Base-by-base conservation (phyloP, 1,139 yeast genomes). In the Geotrichum restrictum region DNA sequence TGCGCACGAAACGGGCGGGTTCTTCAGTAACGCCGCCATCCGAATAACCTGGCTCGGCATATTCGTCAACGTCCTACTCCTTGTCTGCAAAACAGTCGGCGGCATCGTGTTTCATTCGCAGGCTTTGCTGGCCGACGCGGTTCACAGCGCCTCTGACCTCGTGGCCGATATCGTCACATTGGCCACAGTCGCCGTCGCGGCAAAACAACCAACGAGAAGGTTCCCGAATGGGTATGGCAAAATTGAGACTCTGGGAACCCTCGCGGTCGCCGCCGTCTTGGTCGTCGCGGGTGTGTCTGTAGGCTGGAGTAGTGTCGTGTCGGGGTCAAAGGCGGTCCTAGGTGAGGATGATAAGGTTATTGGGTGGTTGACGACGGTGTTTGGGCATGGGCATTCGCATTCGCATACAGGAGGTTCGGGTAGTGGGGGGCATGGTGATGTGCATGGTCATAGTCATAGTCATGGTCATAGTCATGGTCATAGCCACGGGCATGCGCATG, bases 21-120 rank as follows among this genome's bases (percentile, higher is more conserved):
- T 77, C 52, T 7, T 14, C 3, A 70, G 72, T 27, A 88, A 88
- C 66, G 96, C 96, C 1, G 97, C 95, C 6, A 95, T 89, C 16
- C 77, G 95, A 58, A 89, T 93, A 63, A 93, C 98, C 1, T 85
- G 96, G 88, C 75, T 91, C 49, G 98, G 98, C 0, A 75, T 93
- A 41, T 70, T 83, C 32, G 88, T 87, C 50, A 93, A 93, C 64
- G 80, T 88, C 14, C 82, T 85, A 18, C 83, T 93, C 85, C 97
- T 96, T 0, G 74, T 80, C 5, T 83, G 94, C 31, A 93, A 93
- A 67, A 93, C 89, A 22, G 69, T 83, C 24, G 98, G 98, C 24
- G 98, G 98, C 2, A 76, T 88, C 16, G 82, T 82, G 46, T 93
- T 93, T 78, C 96, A 93, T 68, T 93, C 98, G 0, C 97, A 91